Conservation (phyloP, 2,329 filamentous ascomycete genomes). For the Rutstroemia sp. region DNA sequence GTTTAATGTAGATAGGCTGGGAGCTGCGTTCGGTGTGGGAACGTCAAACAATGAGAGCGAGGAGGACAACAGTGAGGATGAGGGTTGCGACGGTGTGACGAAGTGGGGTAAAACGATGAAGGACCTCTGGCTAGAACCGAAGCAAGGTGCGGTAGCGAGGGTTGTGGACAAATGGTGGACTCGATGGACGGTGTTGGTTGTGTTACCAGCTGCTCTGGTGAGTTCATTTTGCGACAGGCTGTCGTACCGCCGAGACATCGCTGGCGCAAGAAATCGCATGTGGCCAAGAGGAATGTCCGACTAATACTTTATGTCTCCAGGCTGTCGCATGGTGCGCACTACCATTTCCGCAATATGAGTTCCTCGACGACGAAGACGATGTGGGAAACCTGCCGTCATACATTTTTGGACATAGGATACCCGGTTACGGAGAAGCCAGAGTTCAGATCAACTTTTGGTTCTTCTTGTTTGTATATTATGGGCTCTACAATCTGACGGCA, state of each 20-base stretch:
- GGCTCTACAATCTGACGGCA: constrained; percentile 60
- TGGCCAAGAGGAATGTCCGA: not conserved
- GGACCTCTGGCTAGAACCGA: constrained; percentile 55
- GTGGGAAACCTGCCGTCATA: constrained; percentile 11
- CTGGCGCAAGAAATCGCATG: not conserved
- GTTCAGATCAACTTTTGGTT: constrained; percentile 66
- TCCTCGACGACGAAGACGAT: constrained; percentile 37
- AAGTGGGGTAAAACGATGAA: constrained; percentile 30
- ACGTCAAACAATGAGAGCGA: constrained; percentile 33
- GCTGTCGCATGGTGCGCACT: constrained; percentile 58
- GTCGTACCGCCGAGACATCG: not conserved
- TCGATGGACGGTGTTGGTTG: constrained; percentile 52
- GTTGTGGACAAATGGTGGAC: constrained; percentile 57
- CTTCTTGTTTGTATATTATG: constrained; percentile 63
- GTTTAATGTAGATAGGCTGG: constrained; percentile 36
- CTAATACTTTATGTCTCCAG: constrained; percentile 28
- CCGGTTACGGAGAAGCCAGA: constrained; percentile 55
- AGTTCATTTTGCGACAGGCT: constrained; percentile 24
- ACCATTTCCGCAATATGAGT: constrained; percentile 55
- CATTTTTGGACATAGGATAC: constrained; percentile 35
- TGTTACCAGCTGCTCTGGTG: constrained; percentile 54
- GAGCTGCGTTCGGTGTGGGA: constrained; percentile 26
- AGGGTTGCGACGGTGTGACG: constrained; percentile 23
- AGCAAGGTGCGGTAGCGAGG: constrained; percentile 48
- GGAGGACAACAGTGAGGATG: constrained; percentile 16